Evolutionary conservation across 164 flowering plant species (phyloP).

Genomic region (Stephania yunnanensis): DNA sequence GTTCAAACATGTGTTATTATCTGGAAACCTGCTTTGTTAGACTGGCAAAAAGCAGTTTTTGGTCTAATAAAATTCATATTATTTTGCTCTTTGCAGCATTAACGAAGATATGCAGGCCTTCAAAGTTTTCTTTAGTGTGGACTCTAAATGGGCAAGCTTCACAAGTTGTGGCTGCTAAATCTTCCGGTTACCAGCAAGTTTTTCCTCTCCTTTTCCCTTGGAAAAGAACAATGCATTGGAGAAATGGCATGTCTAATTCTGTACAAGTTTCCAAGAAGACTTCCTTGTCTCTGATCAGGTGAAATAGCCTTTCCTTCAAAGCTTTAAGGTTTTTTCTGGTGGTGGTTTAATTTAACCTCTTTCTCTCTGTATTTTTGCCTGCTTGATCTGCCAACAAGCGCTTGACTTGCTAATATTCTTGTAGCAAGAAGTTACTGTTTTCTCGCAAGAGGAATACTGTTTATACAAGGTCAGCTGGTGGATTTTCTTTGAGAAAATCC

Average conservation of each 20-base stretch:
- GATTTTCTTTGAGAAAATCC: conserved; percentile 75
- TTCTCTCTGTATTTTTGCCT: background rate
- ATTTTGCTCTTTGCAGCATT: conserved; percentile 29
- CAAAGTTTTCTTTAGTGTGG: conserved; percentile 64
- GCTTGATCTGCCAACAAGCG: conserved; percentile 1
- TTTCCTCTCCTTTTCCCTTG: conserved; percentile 59
- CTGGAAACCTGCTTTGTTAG: background rate
- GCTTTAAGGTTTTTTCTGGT: conserved; percentile 6
- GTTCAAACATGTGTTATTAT: background rate
- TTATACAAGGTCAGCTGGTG: conserved; percentile 74
- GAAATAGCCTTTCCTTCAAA: conserved; percentile 1
- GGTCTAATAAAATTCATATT: background rate
- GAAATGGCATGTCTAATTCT: conserved; percentile 25
- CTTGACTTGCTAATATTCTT: conserved; percentile 10
- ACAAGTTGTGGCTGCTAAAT: conserved; percentile 22
- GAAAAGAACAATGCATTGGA: conserved; percentile 62
- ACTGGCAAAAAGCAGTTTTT: background rate
- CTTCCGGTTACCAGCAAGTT: conserved; percentile 25
- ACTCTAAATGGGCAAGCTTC: conserved; percentile 38
- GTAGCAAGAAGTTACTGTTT: conserved; percentile 51
- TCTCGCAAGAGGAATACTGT: conserved; percentile 62
- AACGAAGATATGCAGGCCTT: conserved; percentile 28
- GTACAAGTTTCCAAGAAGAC: conserved; percentile 23
- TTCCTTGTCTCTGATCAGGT: conserved; percentile 52
- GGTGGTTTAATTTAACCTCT: conserved; percentile 3